Base-by-base conservation (phyloP, 108 stramenopile species). In the Schizochytrium sp. region DNA sequence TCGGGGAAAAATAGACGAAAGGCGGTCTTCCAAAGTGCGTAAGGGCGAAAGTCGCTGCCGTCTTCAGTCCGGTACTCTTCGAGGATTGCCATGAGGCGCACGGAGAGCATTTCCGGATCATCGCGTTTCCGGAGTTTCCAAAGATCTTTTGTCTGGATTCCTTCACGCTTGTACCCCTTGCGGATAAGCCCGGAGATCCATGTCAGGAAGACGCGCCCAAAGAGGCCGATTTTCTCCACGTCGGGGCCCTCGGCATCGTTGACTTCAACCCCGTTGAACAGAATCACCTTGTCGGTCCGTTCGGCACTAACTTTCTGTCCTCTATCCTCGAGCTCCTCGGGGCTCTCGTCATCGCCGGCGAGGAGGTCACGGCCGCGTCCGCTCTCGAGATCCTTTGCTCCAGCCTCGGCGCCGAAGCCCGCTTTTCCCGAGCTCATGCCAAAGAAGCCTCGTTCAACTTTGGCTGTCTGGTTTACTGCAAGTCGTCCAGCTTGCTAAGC, bases 41-140 rank as follows among this genome's bases (percentile, higher is more conserved):
- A 83, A 1, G 48, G 45, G 25, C 10, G 10, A 12, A 53, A 83
- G 76, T 41, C 41, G 10, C 14, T 53, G 6, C 51, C 51, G 12
- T 83, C 76, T 23, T 83, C 76, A 45, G n/a, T 23, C 6, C 76
- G 51, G 28, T 83, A 83, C n/a, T 53, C 51, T 53, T 53, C 76
- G 25, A 83, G 45, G 18, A 34, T 47, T 0, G 6, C 23, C 51
- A 83, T 3, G 51, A 83, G 28, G 43, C 48, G 14, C 48, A 45
- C 76, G 2, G 76, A 47, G 76, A 83, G 76, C 76, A 83, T 83
- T 23, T 83, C 76, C 25, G 76, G 76, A 5, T 83, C 76, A 28
- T 83, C 76, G 19, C 19, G 23, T 18, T 6, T 12, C 18, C 76
- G 19, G 10, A 83, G 51, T 23, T 53, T 47, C 76, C 76, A 83